Base-by-base conservation (phyloP, 345 rosid species). In the Odontarrhena argentea region DNA sequence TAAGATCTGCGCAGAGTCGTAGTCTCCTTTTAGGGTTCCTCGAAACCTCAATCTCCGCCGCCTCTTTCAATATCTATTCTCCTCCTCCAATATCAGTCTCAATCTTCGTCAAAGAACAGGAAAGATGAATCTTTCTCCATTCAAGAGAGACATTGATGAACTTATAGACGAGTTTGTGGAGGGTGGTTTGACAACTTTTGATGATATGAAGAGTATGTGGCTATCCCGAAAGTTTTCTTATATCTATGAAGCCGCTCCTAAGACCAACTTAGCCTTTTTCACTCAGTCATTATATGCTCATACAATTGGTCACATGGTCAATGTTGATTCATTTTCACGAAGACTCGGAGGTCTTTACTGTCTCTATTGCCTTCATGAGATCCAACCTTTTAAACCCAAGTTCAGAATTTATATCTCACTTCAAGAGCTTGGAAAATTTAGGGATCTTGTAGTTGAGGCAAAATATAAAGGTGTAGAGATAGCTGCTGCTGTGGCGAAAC, bases 281-380 rank as follows among this genome's bases (percentile, higher is more conserved):
- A 82, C 84, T 84, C 96, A 87, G 68, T 83, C 96, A 36, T 61
- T 87, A 40, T 87, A 85, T 73, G 80, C 85, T 57, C 88, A 81
- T 61, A 22, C 84, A 14, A 80, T 84, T 25, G 78, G 95, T 76
- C 79, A 85, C 69, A 78, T 93, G 78, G 45, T 82, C 48, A 68
- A 77, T 47, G 47, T 62, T 60, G 77, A 59, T 68, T 84, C 92
- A 30, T 84, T 93, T 36, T 80, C 88, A 60, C 59, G 53, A 58
- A 83, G 87, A 70, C 77, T 88, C 12, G 97, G 94, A 42, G 97
- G 90, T 41, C 80, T 93, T 13, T 88, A 90, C 77, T 93, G 97
- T 86, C 94, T 93, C 45, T 90, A 81, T 79, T 93, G 91, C 77
- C 89, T 90, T 37, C 77, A 88, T 64, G 96, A 85, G 79, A 81